Percentiles rank a stretch among this genome's conserved stretches.
Evolutionary conservation across 2,329 filamentous ascomycete species (phyloP).

Genomic region (Parafenestella ontariensis): DNA sequence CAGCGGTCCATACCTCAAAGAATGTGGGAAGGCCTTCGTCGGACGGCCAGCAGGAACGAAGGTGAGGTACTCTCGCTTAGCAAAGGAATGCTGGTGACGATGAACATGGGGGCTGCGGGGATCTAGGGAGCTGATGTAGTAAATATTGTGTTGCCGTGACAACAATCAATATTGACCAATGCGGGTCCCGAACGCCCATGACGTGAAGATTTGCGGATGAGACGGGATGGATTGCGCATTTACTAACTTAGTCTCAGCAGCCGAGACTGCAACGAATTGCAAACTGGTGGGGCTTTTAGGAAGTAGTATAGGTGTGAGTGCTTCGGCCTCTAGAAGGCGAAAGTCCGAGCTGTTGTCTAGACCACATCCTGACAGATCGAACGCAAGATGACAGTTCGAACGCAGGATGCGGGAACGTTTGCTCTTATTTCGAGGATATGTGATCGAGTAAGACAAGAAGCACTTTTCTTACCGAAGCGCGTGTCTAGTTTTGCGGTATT

Average conservation of each 20-base stretch:
- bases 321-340: neutral
- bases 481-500: neutral
- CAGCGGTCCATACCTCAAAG: conserved; percentile 54
- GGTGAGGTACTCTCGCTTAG: conserved; percentile 38
- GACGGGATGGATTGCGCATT: conserved; percentile 12
- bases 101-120: conserved; percentile 36
- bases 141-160: conserved; percentile 43
- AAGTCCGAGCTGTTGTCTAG: conserved; percentile 10
- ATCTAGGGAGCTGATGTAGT: conserved; percentile 36
- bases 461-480: neutral
- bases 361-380: conserved; percentile 15
- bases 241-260: conserved; percentile 12
- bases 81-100: conserved; percentile 44
- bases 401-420: no score
- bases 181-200: conserved; percentile 18
- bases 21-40: conserved; percentile 31
- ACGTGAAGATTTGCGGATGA: conserved; percentile 25
- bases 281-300: conserved; percentile 21
- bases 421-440: neutral
- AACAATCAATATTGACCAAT: conserved; percentile 31
- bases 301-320: neutral
- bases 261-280: conserved; percentile 5
- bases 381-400: conserved; percentile 6
- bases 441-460: no score
- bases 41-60: conserved; percentile 33